Evolutionary conservation across 108 stramenopile genomes (phyloP).

Genomic region (Pseudonitzschia delicatissima): DNA sequence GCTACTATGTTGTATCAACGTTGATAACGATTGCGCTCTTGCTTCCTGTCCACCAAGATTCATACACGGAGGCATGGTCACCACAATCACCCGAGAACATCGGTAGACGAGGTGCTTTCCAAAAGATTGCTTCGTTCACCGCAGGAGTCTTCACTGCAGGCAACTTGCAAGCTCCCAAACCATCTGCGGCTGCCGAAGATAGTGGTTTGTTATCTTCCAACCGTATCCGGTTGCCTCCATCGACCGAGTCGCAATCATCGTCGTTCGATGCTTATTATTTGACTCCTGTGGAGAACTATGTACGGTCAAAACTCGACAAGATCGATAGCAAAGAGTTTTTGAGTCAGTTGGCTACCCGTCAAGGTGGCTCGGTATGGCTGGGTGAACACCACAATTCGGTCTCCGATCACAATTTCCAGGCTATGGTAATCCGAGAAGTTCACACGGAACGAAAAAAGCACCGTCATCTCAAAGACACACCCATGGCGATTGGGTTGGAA

Average conservation of each 20-base stretch:
- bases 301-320: conserved; percentile 36
- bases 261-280: conserved; percentile 33
- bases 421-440: conserved; percentile 39
- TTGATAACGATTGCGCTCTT: not conserved
- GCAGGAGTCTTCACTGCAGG: not conserved
- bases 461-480: not conserved
- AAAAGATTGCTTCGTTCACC: not conserved
- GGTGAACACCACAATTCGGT: conserved; percentile 74
- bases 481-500: conserved; percentile 72
- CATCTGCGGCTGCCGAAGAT: not conserved
- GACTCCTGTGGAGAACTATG: conserved; percentile 30
- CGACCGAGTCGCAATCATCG: not conserved
- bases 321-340: conserved; percentile 18
- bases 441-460: conserved; percentile 29
- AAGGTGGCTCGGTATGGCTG: conserved; percentile 47
- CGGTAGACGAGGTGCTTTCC: not conserved
- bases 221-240: not conserved
- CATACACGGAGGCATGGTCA: not conserved
- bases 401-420: conserved; percentile 62
- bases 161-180: not conserved
- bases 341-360: conserved; percentile 6
- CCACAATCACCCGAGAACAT: not conserved
- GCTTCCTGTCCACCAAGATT: not conserved
- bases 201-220: not conserved
- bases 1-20: too few relatives aligned